Conservation (phyloP, 2,329 filamentous ascomycete genomes). For the Stemphylium vesicarium region DNA sequence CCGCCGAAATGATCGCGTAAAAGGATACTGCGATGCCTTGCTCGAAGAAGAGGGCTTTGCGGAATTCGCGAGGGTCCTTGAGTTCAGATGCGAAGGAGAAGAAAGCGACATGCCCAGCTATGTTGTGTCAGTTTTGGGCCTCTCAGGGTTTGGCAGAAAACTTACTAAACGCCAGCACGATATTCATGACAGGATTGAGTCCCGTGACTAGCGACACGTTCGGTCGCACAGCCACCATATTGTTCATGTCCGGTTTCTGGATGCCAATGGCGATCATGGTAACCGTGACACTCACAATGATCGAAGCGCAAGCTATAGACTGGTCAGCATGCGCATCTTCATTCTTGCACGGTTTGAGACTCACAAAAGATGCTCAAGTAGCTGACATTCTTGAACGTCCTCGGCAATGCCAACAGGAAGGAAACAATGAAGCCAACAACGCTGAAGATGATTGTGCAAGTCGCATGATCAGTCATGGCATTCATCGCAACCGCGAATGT, state of each 20-base stretch:
- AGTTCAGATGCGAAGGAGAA: conserved; percentile 71
- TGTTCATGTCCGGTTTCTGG: conserved; percentile 48
- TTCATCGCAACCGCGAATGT: conserved; percentile 74
- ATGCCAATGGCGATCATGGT: conserved; percentile 71
- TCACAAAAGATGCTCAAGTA: conserved; percentile 66
- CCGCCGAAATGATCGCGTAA: conserved; percentile 69
- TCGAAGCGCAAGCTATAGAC: conserved; percentile 65
- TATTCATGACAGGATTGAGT: conserved; percentile 58
- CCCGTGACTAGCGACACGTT: conserved; percentile 32
- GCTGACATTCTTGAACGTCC: conserved; percentile 68
- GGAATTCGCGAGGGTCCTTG: conserved; percentile 65
- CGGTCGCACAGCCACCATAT: conserved; percentile 33
- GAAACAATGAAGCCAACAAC: conserved; percentile 66
- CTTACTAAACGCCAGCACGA: conserved; percentile 71
- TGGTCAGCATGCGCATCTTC: conserved; percentile 19
- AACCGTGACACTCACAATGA: conserved; percentile 67
- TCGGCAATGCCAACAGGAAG: conserved; percentile 64
- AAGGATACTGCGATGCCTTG: conserved; percentile 65
- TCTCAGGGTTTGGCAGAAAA: background rate
- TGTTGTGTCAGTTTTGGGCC: background rate
- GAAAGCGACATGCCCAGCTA: conserved; percentile 69
- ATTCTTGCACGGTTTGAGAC: conserved; percentile 14
- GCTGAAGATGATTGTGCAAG: conserved; percentile 69
- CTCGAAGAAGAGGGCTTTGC: conserved; percentile 67
- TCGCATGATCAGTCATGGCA: conserved; percentile 65